Conservation (phyloP, 2,329 filamentous ascomycete genomes). For the Fusarium tuaranense region DNA sequence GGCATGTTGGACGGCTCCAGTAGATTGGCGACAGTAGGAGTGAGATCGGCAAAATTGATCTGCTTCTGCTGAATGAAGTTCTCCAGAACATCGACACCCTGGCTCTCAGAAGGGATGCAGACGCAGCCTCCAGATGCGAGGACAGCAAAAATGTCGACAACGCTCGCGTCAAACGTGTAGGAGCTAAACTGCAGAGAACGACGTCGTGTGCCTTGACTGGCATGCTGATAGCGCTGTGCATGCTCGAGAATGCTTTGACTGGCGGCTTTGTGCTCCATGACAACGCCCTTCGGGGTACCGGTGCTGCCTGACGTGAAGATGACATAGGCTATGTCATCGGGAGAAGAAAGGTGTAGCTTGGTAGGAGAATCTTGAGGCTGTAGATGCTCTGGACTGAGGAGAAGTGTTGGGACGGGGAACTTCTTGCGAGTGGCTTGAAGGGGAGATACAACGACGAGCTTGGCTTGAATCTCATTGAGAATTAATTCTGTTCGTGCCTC, state of each 20-base stretch:
- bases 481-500: not conserved
- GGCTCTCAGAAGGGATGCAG: conserved; percentile 15
- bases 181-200: conserved; percentile 17
- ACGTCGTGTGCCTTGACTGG: not conserved
- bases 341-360: not conserved
- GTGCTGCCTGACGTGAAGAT: not conserved
- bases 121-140: conserved; percentile 19
- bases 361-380: not conserved
- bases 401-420: not conserved
- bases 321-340: not conserved
- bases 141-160: conserved; percentile 13
- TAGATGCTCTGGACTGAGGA: not conserved
- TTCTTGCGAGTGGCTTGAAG: not conserved
- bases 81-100: conserved; percentile 5
- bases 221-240: not conserved
- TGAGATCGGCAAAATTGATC: not conserved
- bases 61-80: not conserved
- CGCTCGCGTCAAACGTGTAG: conserved; percentile 12
- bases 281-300: not conserved
- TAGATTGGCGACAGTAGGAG: conserved; percentile 6
- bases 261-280: not conserved
- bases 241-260: not conserved
- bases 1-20: not conserved
- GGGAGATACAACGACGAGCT: not conserved
- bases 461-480: not conserved